These are phyloP conservation scores for Hypoxylon sp. DNA, from an alignment of 2,329 filamentous ascomycete species.

Conservation along the genomic window DNA sequence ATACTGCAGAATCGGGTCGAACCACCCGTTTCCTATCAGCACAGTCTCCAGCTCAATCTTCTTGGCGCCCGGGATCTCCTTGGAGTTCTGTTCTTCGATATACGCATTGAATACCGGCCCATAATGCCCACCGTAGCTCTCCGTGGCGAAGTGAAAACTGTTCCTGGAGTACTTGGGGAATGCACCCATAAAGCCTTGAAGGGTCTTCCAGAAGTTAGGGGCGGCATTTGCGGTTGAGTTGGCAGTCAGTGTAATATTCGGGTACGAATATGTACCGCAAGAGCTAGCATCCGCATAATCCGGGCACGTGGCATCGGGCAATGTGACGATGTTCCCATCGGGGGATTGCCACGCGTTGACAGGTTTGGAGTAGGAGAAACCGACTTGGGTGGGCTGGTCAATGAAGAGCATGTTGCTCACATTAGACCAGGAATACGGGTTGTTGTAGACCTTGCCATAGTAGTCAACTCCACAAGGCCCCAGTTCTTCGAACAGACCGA, in stretches of 20 bases:
- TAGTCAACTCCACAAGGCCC: slow-evolving; percentile 58
- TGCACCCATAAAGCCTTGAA: slow-evolving; percentile 73
- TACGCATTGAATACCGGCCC: slow-evolving; percentile 66
- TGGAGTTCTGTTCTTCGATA: slow-evolving; percentile 60
- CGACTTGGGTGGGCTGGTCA: slow-evolving; percentile 70
- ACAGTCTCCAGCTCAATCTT: slow-evolving; percentile 63
- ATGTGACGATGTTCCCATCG: slow-evolving; percentile 54
- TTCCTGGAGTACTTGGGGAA: slow-evolving; percentile 65
- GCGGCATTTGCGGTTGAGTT: slow-evolving; percentile 66
- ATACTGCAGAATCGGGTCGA: slow-evolving; percentile 67
- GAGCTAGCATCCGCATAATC: slow-evolving; percentile 59
- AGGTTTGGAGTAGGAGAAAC: slow-evolving; percentile 63
- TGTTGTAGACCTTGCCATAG: slow-evolving; percentile 60
- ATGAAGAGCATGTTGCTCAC: slow-evolving; percentile 72
- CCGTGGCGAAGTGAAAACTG: slow-evolving; percentile 67
- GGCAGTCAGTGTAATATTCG: slow-evolving; percentile 63
- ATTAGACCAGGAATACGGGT: slow-evolving; percentile 71
- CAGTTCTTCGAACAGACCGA: slow-evolving; percentile 65
- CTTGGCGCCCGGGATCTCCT: slow-evolving; percentile 57
- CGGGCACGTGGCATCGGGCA: slow-evolving; percentile 62
- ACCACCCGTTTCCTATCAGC: slow-evolving; percentile 68
- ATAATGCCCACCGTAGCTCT: slow-evolving; percentile 71
- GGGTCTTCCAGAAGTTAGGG: slow-evolving; percentile 70
- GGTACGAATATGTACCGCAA: slow-evolving; percentile 69
- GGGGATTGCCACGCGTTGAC: slow-evolving; percentile 47